Conservation (phyloP, 805 yeast species). For the Candida pseudoglaebosa region DNA sequence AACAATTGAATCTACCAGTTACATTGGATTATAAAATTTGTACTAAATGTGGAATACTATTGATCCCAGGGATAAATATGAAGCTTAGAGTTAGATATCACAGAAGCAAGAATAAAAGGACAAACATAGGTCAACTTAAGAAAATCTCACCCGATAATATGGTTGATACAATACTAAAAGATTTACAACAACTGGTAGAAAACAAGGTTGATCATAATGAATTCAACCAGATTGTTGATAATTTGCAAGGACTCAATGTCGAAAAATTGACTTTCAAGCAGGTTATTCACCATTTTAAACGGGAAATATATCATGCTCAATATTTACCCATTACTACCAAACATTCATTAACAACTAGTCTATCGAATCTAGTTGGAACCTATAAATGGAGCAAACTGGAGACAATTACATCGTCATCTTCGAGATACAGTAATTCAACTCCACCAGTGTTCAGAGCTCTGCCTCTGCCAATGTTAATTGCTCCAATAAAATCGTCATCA, state of each 20-base stretch:
- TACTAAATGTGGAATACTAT: constrained; percentile 25
- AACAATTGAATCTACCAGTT: constrained; percentile 27
- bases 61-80: constrained; percentile 33
- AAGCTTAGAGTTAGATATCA: constrained; percentile 18
- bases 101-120: constrained; percentile 5
- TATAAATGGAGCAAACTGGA: no score
- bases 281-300: neutral
- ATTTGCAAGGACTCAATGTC: neutral
- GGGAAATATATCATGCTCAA: neutral
- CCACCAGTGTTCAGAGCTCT: neutral
- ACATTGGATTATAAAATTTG: constrained; percentile 24
- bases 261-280: neutral
- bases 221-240: no score
- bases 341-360: neutral
- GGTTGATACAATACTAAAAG: neutral
- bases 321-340: neutral
- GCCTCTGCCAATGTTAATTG: neutral
- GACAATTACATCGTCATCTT: no score
- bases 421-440: neutral
- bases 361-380: neutral
- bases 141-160: neutral
- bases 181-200: neutral
- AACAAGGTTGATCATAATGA: neutral
- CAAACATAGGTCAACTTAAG: neutral
- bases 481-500: neutral